phyloP scores from a whole-genome alignment of 176 grass and related monocot genomes.

The Calamus simplicifolius region DNA sequence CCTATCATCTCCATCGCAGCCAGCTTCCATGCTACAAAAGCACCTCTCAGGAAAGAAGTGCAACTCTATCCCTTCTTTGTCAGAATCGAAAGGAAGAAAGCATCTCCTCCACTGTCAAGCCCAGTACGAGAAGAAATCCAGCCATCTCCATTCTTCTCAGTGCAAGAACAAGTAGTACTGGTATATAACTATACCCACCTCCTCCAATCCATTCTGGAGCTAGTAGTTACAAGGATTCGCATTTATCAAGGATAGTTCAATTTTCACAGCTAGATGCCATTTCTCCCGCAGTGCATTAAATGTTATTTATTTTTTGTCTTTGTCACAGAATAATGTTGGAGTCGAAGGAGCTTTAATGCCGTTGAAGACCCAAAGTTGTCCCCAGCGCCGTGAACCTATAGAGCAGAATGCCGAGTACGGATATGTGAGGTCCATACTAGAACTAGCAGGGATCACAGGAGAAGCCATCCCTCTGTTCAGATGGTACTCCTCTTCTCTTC shows the following conservation, averaged over 20 bases:
- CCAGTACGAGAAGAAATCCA: too few species aligned
- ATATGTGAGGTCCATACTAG: conserved; percentile 46
- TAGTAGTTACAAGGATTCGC: too few species aligned
- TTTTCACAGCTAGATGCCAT: too few species aligned
- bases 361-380: neutral
- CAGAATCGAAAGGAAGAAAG: too few species aligned
- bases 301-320: neutral
- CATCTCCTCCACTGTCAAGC: too few species aligned
- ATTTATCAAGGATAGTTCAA: too few species aligned
- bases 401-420: conserved; percentile 57
- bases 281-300: too few species aligned
- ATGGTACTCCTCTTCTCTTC: conserved; percentile 8
- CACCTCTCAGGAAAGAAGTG: neutral
- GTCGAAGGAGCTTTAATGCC: neutral
- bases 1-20: neutral
- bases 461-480: neutral
- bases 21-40: neutral
- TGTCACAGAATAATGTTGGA: conserved; percentile 1
- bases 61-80: too few species aligned
- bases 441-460: conserved; percentile 42
- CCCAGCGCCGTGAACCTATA: neutral
- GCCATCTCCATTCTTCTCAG: too few species aligned
- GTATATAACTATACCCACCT: too few species aligned
- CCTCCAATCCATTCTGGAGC: too few species aligned
- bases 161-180: too few species aligned